Evolutionary conservation across 2,329 filamentous ascomycete species (phyloP).

Genomic region (Fusarium temperatum): DNA sequence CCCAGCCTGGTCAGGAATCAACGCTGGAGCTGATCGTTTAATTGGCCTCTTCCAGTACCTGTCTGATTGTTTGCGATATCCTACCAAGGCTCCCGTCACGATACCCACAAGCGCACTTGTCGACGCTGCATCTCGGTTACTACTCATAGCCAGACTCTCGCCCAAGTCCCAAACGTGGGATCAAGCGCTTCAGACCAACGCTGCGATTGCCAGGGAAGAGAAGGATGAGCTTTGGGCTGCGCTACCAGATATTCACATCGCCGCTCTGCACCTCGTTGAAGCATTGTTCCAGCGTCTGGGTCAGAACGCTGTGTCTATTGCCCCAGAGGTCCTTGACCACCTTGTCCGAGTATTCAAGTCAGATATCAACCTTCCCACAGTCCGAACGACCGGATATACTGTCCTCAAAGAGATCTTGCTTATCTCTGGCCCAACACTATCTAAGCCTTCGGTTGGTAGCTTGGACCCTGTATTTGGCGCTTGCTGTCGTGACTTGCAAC

Average conservation of each 20-base stretch:
- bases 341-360: slow-evolving; percentile 75
- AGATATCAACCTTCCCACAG: slow-evolving; percentile 57
- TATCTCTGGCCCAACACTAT: slow-evolving; percentile 71
- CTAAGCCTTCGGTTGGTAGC: slow-evolving; percentile 71
- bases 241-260: slow-evolving; percentile 78
- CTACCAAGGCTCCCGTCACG: slow-evolving; percentile 71
- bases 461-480: slow-evolving; percentile 69
- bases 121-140: slow-evolving; percentile 75
- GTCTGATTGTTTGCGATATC: slow-evolving; percentile 67
- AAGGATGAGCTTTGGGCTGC: slow-evolving; percentile 79
- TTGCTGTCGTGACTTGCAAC: slow-evolving; percentile 79
- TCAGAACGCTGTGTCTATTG: slow-evolving; percentile 65
- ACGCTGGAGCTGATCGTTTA: slow-evolving; percentile 76
- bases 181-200: slow-evolving; percentile 70
- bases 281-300: slow-evolving; percentile 67
- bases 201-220: slow-evolving; percentile 81
- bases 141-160: slow-evolving; percentile 68
- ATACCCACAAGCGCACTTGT: slow-evolving; percentile 74
- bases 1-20: slow-evolving; percentile 78
- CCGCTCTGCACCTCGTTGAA: slow-evolving; percentile 70
- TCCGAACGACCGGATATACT: slow-evolving; percentile 70
- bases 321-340: slow-evolving; percentile 75
- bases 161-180: slow-evolving; percentile 57
- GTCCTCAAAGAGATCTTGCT: slow-evolving; percentile 67
- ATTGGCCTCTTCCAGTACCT: slow-evolving; percentile 72